Conservation (phyloP, 805 yeast species). For the Myxozyma geophila region DNA sequence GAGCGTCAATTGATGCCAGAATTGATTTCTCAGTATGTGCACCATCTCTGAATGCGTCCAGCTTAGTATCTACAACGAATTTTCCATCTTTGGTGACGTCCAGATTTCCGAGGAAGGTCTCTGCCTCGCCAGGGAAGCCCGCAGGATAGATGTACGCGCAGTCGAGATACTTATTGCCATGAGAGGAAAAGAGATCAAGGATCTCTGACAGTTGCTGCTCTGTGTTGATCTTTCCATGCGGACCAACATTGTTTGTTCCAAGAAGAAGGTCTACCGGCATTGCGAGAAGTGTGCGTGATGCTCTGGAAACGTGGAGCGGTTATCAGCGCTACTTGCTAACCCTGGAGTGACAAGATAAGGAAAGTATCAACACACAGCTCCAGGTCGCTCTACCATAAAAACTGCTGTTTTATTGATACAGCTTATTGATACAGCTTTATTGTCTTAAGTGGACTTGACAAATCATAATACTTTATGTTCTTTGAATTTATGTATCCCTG, state of each 20-base stretch:
- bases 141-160: slow-evolving; percentile 30
- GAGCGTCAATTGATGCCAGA: slow-evolving; percentile 10
- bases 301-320: no score
- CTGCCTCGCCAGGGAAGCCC: slow-evolving; percentile 23
- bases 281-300: background rate
- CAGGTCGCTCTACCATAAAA: no score
- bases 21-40: slow-evolving; percentile 20
- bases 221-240: slow-evolving; percentile 21
- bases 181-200: slow-evolving; percentile 13
- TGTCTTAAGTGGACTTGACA: no score
- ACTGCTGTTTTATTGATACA: no score
- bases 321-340: no score
- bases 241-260: slow-evolving; percentile 29
- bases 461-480: no score
- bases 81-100: slow-evolving; percentile 10
- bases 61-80: slow-evolving; percentile 21
- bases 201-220: slow-evolving; percentile 8
- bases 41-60: slow-evolving; percentile 9
- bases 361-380: no score
- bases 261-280: slow-evolving; percentile 26
- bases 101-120: slow-evolving; percentile 23
- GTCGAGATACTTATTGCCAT: slow-evolving; percentile 16
- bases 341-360: no score
- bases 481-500: no score
- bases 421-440: no score